Percentiles rank a stretch among this genome's conserved stretches.
Conservation (phyloP, 352 stramenopile species). For the Pythium dissimile region DNA sequence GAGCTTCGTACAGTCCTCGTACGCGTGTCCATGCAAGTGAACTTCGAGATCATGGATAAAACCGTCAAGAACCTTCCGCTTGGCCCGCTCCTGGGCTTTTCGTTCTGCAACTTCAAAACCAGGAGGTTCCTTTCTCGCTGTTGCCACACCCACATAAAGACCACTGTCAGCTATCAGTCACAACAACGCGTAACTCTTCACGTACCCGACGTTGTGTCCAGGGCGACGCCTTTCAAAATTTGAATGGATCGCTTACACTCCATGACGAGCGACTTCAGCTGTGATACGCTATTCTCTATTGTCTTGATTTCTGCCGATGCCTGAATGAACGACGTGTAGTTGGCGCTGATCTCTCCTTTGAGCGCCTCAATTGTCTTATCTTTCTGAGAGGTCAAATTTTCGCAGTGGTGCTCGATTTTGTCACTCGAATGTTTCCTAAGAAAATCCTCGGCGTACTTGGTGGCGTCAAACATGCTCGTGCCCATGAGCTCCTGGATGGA, state of each 20-base stretch:
- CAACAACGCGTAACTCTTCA: neutral
- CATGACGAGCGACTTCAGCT: conserved; percentile 69
- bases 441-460: conserved; percentile 78
- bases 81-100: conserved; percentile 40
- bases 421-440: conserved; percentile 67
- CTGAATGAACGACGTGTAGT: conserved; percentile 79
- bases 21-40: conserved; percentile 58
- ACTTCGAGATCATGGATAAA: conserved; percentile 75
- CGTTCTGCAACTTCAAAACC: conserved; percentile 47
- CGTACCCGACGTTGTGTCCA: conserved; percentile 47
- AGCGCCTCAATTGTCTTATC: conserved; percentile 82
- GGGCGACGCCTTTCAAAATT: conserved; percentile 39
- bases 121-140: conserved; percentile 34
- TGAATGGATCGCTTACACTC: conserved; percentile 74
- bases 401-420: conserved; percentile 75
- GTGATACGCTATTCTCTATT: conserved; percentile 83
- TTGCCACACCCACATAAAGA: neutral
- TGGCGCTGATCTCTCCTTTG: conserved; percentile 79
- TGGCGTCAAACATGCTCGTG: conserved; percentile 55
- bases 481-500: conserved; percentile 84
- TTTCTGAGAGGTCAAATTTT: conserved; percentile 73
- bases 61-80: conserved; percentile 44
- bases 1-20: conserved; percentile 50
- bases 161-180: neutral
- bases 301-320: conserved; percentile 71